Base-by-base conservation (phyloP, 495 filamentous ascomycete species). In the Penicillium turbatum region DNA sequence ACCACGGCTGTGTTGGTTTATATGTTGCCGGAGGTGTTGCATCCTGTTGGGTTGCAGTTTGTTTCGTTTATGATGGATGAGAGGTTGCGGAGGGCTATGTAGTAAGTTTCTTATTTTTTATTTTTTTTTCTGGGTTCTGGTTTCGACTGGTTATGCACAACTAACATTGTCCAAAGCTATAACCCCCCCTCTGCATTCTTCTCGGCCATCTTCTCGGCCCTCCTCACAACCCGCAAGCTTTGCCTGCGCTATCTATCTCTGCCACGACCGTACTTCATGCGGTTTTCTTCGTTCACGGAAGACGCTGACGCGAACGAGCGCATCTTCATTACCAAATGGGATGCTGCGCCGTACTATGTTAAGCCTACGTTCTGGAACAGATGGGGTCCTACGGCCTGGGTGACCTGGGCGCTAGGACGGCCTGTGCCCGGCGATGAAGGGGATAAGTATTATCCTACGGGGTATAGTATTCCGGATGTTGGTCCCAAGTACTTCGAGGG, bases 21-120 rank as follows among this genome's bases (percentile, higher is more conserved):
- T 57, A 76, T 78, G 65, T 51, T 83, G 1, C 86, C 86, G 2
- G 58, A 51, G 24, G 64, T 64, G 4, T 48, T 81, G 24, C 79
- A 80, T 53, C 67, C 69, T 1, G 57, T 80, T 8, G 82, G 68
- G 0, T 54, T 72, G 12, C 70, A 83, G 26, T 64, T 80, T 31
- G 76, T 86, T 4, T 75, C 72, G 21, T 79, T 76, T 31, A 68
- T 88, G 51, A 83, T 88, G 79, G 84, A 85, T 48, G 79, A 82
- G 27, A 73, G 83, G 15, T 63, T 87, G 44, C 69, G 86, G 9
- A 77, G 68, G 37, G 83, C 85, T 4, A 88, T 89, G 80, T 61
- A 81, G 82, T 86, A 67, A 69, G 80, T 59, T 53, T 34, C 16
- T 32, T 17, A 2, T 29, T 37, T 44, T 43, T 15, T 39, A 8